Evolutionary conservation across 306 rosid species (phyloP).

Genomic region (Fagus sylvatica): DNA sequence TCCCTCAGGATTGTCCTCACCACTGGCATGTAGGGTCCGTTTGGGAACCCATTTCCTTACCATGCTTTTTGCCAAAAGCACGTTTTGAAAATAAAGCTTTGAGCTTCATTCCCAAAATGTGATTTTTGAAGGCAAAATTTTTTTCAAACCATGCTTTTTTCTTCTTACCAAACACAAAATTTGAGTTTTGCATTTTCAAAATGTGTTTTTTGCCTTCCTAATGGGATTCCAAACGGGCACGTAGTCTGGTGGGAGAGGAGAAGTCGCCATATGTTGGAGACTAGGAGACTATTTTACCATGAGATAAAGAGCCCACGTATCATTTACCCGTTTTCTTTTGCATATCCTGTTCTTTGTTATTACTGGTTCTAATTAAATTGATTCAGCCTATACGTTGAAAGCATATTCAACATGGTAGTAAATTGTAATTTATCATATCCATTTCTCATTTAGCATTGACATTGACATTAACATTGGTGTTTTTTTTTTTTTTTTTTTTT

Average conservation of each 20-base stretch:
- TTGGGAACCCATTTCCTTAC: no score
- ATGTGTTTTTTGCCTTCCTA: no score
- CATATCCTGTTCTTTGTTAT: neutral
- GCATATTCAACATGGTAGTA: neutral
- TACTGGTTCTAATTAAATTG: neutral
- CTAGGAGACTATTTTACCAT: neutral
- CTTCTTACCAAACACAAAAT: no score
- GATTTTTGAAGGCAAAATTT: no score
- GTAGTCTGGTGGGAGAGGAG: neutral
- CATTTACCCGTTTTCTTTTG: neutral
- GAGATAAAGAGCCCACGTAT: neutral
- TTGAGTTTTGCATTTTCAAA: no score
- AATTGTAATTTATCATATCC: conserved; percentile 9
- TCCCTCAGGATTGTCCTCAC: neutral
- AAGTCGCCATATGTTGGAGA: neutral
- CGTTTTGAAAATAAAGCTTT: no score
- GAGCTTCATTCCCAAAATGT: no score
- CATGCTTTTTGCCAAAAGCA: no score
- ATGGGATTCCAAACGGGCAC: neutral
- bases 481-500: conserved; percentile 20
- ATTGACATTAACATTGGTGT: conserved; percentile 3
- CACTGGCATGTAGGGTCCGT: neutral
- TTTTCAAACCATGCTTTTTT: no score
- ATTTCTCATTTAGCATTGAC: conserved; percentile 18
- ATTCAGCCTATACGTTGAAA: neutral